Evolutionary conservation across 2,329 filamentous ascomycete genomes (phyloP), one percentile per base, ranked within the genome.

Genomic region (Diaporthe batatas): DNA sequence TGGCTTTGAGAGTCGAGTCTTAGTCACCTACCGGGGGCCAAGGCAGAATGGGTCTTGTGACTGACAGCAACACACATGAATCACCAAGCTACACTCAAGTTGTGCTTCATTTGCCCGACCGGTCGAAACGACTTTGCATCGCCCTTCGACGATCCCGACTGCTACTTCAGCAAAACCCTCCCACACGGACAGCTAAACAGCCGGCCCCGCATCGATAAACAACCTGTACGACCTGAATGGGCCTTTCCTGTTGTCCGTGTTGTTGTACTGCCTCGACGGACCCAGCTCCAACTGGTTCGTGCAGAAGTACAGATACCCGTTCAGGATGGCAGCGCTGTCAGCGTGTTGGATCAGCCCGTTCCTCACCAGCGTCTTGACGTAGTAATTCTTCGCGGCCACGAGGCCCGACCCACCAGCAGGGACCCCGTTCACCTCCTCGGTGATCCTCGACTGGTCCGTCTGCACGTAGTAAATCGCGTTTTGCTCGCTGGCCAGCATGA

Each of bases 391-490:
- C 8, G 80, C 76, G 12, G 77, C 73, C 23, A 84, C 79, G 0
- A 77, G 77, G 1, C 81, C 81, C 10, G 72, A 70, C 0, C 81
- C 81, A 23, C 81, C 81, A 32, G 80, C 75, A 3, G 77, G 73
- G 7, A 79, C 74, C 0, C 79, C 80, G 67, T 84, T 82, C 18
- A 84, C 78, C 14, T 79, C 79, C 71, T 78, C 76, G 16, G 80
- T 80, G 21, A 81, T 77, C 68, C 81, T 76, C 2, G 78, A 76
- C 73, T 82, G 79, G 23, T 79, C 74, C 4, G 81, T 83, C 72
- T 84, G 80, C 64, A 84, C 81, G 68, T 84, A 84, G 76, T 82
- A 83, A 51, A 85, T 83, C 6, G 83, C 81, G 71, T 85, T 85
- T 55, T 84, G 83, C 76, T 85, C 83, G 69, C 79, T 81, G 8